phyloP scores from a whole-genome alignment of 1,139 yeast genomes.

The Zygoascus sp. region DNA sequence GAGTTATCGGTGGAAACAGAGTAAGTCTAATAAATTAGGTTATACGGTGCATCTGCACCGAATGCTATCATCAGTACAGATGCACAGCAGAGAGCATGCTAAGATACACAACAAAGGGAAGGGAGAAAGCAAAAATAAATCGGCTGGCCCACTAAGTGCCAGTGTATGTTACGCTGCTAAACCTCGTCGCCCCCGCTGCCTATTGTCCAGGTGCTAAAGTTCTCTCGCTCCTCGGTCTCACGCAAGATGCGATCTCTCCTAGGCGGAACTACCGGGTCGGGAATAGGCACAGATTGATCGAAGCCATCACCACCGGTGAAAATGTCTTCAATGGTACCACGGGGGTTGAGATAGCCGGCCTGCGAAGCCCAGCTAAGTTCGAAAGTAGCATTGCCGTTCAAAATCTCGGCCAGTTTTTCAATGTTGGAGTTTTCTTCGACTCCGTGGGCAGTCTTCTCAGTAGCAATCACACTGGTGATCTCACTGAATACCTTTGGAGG shows the following conservation, averaged over 20 bases:
- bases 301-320: constrained; percentile 69
- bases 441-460: constrained; percentile 2
- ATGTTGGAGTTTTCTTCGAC: constrained; percentile 2
- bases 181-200: constrained; percentile 5
- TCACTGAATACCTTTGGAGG: constrained; percentile 35
- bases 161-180: background rate
- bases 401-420: constrained; percentile 8
- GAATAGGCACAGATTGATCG: constrained; percentile 16
- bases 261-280: background rate
- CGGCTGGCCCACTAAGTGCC: too few relatives aligned
- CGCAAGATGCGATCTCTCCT: constrained; percentile 14
- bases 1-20: too few relatives aligned
- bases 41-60: too few relatives aligned
- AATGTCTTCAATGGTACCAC: constrained; percentile 69
- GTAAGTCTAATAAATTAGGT: too few relatives aligned
- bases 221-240: constrained; percentile 23
- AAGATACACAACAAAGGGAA: too few relatives aligned
- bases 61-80: too few relatives aligned
- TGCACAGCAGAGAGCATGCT: background rate
- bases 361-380: constrained; percentile 77
- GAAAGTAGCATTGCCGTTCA: constrained; percentile 13
- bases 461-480: constrained; percentile 32
- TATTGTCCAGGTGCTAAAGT: constrained; percentile 23
- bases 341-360: constrained; percentile 69
- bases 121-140: too few relatives aligned